phyloP scores from a whole-genome alignment of 1,139 yeast genomes.

The Geotrichum restrictum region DNA sequence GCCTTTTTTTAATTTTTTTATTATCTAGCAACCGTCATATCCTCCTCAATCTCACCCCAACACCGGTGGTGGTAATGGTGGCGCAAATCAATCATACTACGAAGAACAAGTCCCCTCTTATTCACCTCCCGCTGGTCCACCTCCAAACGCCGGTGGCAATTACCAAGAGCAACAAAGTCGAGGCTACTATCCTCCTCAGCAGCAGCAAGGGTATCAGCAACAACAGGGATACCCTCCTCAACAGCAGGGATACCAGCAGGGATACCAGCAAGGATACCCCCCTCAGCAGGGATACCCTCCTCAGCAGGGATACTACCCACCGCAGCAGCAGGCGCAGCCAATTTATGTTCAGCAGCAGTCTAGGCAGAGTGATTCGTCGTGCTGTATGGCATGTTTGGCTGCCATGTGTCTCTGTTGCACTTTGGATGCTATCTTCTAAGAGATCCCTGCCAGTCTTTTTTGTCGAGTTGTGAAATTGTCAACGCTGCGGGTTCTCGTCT shows the following conservation, averaged over 20 bases:
- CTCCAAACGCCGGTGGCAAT: slow-evolving; percentile 6
- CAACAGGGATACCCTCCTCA: slow-evolving; percentile 28
- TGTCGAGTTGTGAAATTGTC: neutral
- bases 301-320: slow-evolving; percentile 38
- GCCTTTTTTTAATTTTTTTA: neutral
- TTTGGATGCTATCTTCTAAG: slow-evolving; percentile 29
- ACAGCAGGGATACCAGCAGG: slow-evolving; percentile 31
- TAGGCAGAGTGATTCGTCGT: slow-evolving; percentile 29
- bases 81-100: slow-evolving; percentile 17
- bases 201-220: slow-evolving; percentile 29
- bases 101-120: neutral
- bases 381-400: slow-evolving; percentile 42
- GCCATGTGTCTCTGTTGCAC: slow-evolving; percentile 42
- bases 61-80: slow-evolving; percentile 3
- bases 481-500: neutral
- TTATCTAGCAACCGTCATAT: neutral
- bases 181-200: slow-evolving; percentile 19
- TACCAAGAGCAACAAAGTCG: slow-evolving; percentile 7
- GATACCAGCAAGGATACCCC: slow-evolving; percentile 27
- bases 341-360: slow-evolving; percentile 42
- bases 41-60: neutral
- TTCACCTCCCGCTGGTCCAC: slow-evolving; percentile 9
- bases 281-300: slow-evolving; percentile 22
- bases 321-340: slow-evolving; percentile 41
- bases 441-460: neutral